These are phyloP conservation scores for Dipodascopsis uninucleata DNA, from an alignment of 805 yeast species.

Conservation along the genomic window DNA sequence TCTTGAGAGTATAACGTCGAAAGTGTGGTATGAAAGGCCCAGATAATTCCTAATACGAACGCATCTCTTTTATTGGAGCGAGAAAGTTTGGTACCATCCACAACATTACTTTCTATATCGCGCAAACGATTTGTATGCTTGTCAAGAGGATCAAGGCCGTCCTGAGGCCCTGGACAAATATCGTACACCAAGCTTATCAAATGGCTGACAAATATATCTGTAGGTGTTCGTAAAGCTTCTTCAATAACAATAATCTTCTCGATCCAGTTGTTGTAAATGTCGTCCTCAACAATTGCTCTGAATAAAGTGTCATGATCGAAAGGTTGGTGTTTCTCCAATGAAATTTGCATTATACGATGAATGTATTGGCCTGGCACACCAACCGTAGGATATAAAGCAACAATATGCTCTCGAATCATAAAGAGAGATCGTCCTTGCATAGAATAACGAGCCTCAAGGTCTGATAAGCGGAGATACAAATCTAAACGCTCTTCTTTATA, in stretches of 20 bases:
- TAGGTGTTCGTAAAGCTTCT: slow-evolving; percentile 20
- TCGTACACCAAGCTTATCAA: no score
- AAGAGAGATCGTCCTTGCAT: slow-evolving; percentile 2
- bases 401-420: slow-evolving; percentile 10
- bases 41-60: slow-evolving; percentile 5
- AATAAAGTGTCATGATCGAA: slow-evolving; percentile 17
- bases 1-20: slow-evolving; percentile 8
- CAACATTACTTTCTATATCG: slow-evolving; percentile 6
- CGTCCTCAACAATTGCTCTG: neutral
- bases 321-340: neutral
- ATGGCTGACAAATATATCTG: slow-evolving; percentile 14
- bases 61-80: slow-evolving; percentile 5
- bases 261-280: slow-evolving; percentile 7
- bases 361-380: slow-evolving; percentile 1
- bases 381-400: slow-evolving; percentile 3
- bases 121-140: slow-evolving; percentile 1
- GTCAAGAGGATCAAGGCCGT: slow-evolving; percentile 2
- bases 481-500: slow-evolving; percentile 4
- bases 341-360: slow-evolving; percentile 4
- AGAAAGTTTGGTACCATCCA: slow-evolving; percentile 16
- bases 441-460: slow-evolving; percentile 7
- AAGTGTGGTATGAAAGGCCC: slow-evolving; percentile 2
- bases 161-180: slow-evolving; percentile 3
- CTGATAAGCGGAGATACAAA: slow-evolving; percentile 8
- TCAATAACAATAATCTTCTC: slow-evolving; percentile 14